Percentiles rank a stretch among this genome's conserved stretches.
These are phyloP conservation scores for Dicorynia guianensis DNA, from an alignment of 306 rosid genomes.

Conservation along the genomic window DNA sequence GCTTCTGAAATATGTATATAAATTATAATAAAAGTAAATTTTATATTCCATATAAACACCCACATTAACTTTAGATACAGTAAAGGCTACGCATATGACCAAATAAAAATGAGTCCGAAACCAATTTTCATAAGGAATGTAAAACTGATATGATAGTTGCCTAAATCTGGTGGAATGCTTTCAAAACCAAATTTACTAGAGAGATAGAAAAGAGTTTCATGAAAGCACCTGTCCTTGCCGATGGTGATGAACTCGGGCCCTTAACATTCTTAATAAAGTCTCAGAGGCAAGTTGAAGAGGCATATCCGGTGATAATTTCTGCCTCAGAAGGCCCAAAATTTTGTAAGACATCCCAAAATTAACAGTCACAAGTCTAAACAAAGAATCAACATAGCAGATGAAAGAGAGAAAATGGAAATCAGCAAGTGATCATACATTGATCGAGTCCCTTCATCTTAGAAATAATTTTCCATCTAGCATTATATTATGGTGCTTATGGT, in stretches of 20 bases:
- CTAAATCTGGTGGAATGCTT: conserved; percentile 29
- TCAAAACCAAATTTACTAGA: conserved; percentile 17
- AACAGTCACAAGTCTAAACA: not conserved
- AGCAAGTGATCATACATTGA: too few relatives aligned
- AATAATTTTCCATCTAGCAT: too few relatives aligned
- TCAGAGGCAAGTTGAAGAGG: conserved; percentile 98
- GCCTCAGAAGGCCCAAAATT: conserved; percentile 41
- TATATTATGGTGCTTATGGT: too few relatives aligned
- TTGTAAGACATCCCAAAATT: not conserved
- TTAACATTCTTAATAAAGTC: conserved; percentile 85
- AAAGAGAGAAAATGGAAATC: too few relatives aligned
- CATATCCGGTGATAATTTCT: conserved; percentile 91
- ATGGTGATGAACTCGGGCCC: conserved; percentile 95
- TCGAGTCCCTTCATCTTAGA: too few relatives aligned
- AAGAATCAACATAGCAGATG: too few relatives aligned
- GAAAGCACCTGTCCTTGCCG: conserved; percentile 84
- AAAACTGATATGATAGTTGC: not conserved
- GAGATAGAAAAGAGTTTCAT: not conserved
- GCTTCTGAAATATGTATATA: not conserved
- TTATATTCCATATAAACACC: not conserved
- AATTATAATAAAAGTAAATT: not conserved
- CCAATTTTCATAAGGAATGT: not conserved
- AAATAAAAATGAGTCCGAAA: conserved; percentile 7
- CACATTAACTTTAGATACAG: not conserved
- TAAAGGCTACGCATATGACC: conserved; percentile 15